phyloP scores from a whole-genome alignment of 2,329 filamentous ascomycete species.

The Fusarium oxysporum region DNA sequence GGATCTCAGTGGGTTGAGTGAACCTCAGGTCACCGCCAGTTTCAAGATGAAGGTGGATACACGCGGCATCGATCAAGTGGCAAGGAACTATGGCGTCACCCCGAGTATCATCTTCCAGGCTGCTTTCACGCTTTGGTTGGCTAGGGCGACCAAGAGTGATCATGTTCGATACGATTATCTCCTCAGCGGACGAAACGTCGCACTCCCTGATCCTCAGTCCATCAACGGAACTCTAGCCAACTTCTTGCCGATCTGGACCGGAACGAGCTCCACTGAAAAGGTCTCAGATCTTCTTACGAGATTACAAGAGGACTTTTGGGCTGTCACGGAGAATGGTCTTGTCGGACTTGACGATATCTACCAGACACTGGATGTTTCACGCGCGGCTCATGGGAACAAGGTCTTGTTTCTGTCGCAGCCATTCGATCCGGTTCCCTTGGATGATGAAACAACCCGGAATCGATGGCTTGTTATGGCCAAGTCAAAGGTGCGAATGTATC shows the following conservation, averaged over 20 bases:
- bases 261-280: rapidly evolving
- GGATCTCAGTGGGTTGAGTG: neutral
- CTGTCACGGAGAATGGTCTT: neutral
- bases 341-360: neutral
- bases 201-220: neutral
- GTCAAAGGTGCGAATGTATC: neutral
- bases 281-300: neutral
- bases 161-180: neutral
- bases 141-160: neutral
- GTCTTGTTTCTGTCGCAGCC: neutral
- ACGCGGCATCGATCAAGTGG: neutral
- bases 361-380: neutral
- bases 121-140: neutral
- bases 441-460: neutral
- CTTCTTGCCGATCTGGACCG: neutral
- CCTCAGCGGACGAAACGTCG: neutral
- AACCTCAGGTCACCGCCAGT: neutral
- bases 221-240: conserved; percentile 2
- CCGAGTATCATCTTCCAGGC: neutral
- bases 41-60: neutral
- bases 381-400: neutral
- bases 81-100: neutral
- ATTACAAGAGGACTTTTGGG: conserved; percentile 1
- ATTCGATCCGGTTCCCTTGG: neutral
- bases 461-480: neutral